phyloP scores from a whole-genome alignment of 768 basidiomycete species.

The Inosperma sp. region DNA sequence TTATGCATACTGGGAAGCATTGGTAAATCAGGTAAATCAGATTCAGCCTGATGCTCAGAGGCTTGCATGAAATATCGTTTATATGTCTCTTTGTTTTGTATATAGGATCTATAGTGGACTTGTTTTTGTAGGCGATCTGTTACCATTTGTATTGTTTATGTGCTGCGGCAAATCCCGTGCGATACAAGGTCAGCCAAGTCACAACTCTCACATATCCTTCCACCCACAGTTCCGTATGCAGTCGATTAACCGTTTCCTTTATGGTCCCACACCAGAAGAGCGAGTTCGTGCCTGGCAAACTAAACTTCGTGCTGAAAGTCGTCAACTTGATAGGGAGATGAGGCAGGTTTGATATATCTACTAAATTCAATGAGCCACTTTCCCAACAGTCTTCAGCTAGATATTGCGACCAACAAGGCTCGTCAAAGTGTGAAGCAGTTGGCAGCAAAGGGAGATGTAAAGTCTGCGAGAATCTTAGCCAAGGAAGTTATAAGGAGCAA shows the following conservation, averaged over 20 bases:
- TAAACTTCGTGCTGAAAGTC: constrained; percentile 76
- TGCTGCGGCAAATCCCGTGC: too few species aligned
- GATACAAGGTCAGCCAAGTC: too few species aligned
- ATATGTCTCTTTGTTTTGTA: background rate
- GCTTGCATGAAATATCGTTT: constrained; percentile 3
- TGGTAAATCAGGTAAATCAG: constrained; percentile 69
- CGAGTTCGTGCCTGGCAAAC: constrained; percentile 87
- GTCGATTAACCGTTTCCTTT: constrained; percentile 86
- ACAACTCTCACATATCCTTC: background rate
- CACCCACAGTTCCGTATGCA: constrained; percentile 51
- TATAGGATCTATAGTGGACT: too few species aligned
- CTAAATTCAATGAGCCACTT: background rate
- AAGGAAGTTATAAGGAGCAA: constrained; percentile 91
- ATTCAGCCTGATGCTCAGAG: constrained; percentile 32
- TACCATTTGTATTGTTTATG: too few species aligned
- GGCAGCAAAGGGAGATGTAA: constrained; percentile 86
- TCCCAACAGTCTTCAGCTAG: constrained; percentile 53
- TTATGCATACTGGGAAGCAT: constrained; percentile 77
- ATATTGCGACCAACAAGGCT: constrained; percentile 76
- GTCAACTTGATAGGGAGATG: constrained; percentile 89
- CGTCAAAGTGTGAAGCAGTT: constrained; percentile 80
- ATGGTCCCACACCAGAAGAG: constrained; percentile 96
- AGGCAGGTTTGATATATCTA: constrained; percentile 66
- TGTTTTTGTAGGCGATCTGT: too few species aligned
- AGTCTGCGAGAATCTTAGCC: constrained; percentile 89